A percentile compares a stretch with the other conserved stretches of the same genome.
Evolutionary conservation across 352 stramenopile species (phyloP).

Genomic region (Phytophthora litchii): DNA sequence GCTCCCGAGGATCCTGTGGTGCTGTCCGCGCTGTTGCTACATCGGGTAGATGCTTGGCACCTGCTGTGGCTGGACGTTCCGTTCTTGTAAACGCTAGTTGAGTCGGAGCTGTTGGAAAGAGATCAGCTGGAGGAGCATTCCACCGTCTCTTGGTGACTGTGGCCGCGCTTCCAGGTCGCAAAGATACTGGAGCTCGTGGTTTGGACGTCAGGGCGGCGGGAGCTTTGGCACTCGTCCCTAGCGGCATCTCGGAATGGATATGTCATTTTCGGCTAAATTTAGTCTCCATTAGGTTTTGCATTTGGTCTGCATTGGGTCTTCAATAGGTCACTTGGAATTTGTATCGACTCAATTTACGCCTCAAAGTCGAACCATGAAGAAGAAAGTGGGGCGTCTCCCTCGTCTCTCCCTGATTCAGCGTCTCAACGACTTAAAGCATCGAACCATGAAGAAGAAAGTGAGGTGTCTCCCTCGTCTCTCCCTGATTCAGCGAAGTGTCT

Average conservation of each 20-base stretch:
- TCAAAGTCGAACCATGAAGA: slow-evolving; percentile 75
- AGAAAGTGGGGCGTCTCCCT: slow-evolving; percentile 44
- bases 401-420: neutral
- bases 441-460: slow-evolving; percentile 76
- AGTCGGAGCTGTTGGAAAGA: slow-evolving; percentile 24
- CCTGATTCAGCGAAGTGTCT: neutral
- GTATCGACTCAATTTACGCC: too few species aligned
- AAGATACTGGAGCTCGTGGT: slow-evolving; percentile 12
- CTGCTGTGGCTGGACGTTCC: slow-evolving; percentile 1
- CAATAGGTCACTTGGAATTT: slow-evolving; percentile 1
- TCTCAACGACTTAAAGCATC: too few species aligned
- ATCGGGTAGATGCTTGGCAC: slow-evolving; percentile 4
- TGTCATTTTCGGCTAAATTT: too few species aligned
- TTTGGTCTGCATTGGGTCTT: too few species aligned
- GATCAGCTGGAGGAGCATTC: slow-evolving; percentile 31
- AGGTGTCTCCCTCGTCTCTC: neutral
- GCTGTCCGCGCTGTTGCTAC: neutral
- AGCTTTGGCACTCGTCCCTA: slow-evolving; percentile 13
- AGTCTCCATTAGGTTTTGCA: too few species aligned
- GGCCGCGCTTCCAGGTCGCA: slow-evolving; percentile 12
- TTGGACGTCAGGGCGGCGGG: slow-evolving; percentile 21
- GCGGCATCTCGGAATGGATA: slow-evolving; percentile 16
- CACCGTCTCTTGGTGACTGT: slow-evolving; percentile 32
- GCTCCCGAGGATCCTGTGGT: slow-evolving; percentile 11
- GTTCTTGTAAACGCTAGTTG: slow-evolving; percentile 1